Evolutionary conservation across 352 stramenopile species (phyloP).

Genomic region (Pythium phragmiticola): DNA sequence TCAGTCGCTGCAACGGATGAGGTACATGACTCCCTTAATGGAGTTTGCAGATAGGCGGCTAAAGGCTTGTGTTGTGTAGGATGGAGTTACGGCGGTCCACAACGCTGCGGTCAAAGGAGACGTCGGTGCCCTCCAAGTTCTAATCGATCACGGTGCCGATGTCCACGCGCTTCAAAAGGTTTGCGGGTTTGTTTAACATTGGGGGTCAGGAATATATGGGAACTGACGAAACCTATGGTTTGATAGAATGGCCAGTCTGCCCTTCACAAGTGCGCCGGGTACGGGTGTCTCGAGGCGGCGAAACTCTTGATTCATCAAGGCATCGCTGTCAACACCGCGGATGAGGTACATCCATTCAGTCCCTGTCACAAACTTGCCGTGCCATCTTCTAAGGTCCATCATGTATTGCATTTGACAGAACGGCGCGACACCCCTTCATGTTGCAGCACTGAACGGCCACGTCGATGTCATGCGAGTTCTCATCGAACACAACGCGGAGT

Average conservation of each 20-base stretch:
- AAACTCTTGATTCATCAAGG: neutral
- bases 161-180: neutral
- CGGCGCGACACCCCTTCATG: neutral
- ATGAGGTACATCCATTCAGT: neutral
- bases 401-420: neutral
- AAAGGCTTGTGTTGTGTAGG: no score
- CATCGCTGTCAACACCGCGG: neutral
- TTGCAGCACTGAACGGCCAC: neutral
- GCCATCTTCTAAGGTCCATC: no score
- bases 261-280: neutral
- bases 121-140: neutral
- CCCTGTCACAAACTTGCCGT: neutral
- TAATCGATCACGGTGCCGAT: neutral
- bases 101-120: neutral
- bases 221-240: neutral
- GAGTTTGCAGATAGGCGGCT: no score
- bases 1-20: neutral
- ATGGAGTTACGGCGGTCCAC: neutral
- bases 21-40: neutral
- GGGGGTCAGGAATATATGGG: neutral
- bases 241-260: neutral
- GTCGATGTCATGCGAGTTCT: neutral
- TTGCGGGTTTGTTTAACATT: neutral
- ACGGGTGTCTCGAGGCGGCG: neutral
- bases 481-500: neutral